These are phyloP conservation scores for Saccharomycopsis capsularis DNA, from an alignment of 805 yeast species.

Conservation along the genomic window DNA sequence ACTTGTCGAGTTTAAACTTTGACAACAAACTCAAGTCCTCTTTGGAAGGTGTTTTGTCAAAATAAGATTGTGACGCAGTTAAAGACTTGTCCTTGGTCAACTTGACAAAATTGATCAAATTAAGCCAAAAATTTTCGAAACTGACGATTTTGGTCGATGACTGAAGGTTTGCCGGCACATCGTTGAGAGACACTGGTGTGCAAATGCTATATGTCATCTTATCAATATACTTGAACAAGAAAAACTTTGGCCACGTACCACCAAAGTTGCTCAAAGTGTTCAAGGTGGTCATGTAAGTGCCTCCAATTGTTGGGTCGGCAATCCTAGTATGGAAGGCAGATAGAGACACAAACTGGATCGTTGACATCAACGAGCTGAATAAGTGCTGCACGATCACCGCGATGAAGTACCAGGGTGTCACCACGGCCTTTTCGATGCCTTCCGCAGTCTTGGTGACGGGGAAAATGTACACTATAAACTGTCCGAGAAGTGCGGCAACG, in stretches of 20 bases:
- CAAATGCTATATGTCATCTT: conserved; percentile 65
- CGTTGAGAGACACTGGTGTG: conserved; percentile 26
- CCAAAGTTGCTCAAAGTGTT: conserved; percentile 91
- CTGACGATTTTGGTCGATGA: conserved; percentile 16
- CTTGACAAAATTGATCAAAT: conserved; percentile 4
- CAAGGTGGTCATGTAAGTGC: conserved; percentile 94
- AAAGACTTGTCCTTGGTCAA: background rate
- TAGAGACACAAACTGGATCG: conserved; percentile 90
- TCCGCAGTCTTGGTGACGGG: conserved; percentile 40
- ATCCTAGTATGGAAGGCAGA: conserved; percentile 93
- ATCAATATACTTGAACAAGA: conserved; percentile 76
- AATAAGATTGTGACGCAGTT: background rate
- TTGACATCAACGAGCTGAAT: conserved; percentile 83
- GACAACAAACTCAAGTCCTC: conserved; percentile 5
- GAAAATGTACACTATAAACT: conserved; percentile 60
- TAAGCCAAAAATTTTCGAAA: conserved; percentile 9
- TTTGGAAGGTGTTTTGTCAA: conserved; percentile 2
- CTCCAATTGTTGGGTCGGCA: conserved; percentile 94
- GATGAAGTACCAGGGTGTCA: conserved; percentile 52
- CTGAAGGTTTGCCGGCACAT: conserved; percentile 8
- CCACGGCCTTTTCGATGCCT: conserved; percentile 30
- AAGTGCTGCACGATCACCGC: conserved; percentile 76
- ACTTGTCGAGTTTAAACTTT: background rate
- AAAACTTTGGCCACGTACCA: conserved; percentile 94
- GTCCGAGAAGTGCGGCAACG: conserved; percentile 68